Conservation (phyloP, 805 yeast genomes). For the Ogataea zsoltii region DNA sequence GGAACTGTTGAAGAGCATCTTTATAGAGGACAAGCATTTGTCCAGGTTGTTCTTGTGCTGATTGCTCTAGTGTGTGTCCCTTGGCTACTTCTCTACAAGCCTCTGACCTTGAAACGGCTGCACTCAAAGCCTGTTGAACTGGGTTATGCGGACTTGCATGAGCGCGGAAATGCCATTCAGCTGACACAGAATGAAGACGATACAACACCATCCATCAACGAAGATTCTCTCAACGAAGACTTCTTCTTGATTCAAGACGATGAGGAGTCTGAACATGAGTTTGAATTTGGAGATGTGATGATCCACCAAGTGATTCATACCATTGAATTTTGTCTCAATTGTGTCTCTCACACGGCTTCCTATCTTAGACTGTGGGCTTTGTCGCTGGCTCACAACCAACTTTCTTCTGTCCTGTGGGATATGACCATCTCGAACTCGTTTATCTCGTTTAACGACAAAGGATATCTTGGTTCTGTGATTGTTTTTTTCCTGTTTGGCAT, state of each 20-base stretch:
- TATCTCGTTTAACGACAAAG: constrained; percentile 44
- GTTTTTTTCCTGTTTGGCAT: constrained; percentile 64
- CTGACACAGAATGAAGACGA: constrained; percentile 32
- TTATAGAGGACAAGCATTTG: constrained; percentile 62
- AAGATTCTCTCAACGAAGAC: constrained; percentile 32
- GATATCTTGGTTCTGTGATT: constrained; percentile 54
- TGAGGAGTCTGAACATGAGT: constrained; percentile 43
- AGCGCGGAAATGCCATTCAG: constrained; percentile 21
- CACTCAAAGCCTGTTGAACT: constrained; percentile 52
- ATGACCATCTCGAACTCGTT: constrained; percentile 72
- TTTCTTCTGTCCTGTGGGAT: constrained; percentile 71
- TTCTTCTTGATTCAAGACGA: constrained; percentile 25
- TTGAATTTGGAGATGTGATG: constrained; percentile 65
- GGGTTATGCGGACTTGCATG: constrained; percentile 51
- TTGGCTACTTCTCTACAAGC: constrained; percentile 68
- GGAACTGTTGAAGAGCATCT: constrained; percentile 66
- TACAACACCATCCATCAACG: constrained; percentile 17
- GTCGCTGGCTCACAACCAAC: constrained; percentile 78
- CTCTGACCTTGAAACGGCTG: constrained; percentile 44
- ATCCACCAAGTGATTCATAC: constrained; percentile 82
- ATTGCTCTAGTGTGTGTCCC: constrained; percentile 72
- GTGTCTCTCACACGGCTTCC: constrained; percentile 80
- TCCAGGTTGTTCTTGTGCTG: constrained; percentile 57
- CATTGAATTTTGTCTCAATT: constrained; percentile 75
- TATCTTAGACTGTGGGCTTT: constrained; percentile 78